Conservation (phyloP, 257 asterid species). For the Eucommia ulmoides region DNA sequence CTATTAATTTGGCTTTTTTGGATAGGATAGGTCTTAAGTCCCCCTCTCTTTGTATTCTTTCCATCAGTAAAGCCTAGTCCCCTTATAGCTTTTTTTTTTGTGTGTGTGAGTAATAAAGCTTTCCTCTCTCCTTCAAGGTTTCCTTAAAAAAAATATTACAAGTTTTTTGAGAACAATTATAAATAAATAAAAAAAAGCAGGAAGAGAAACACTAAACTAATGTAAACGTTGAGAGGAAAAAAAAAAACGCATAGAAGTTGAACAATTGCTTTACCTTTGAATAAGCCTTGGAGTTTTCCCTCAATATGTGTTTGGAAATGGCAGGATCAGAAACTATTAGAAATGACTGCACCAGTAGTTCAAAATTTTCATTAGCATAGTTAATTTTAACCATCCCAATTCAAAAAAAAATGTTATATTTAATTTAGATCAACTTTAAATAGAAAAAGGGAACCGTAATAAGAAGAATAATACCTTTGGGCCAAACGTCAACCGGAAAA, state of each 20-base stretch:
- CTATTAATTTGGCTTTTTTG: too few relatives aligned
- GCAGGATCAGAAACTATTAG: constrained; percentile 85
- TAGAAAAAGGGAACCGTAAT: constrained; percentile 2
- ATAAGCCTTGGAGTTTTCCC: constrained; percentile 73
- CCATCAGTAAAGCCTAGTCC: too few relatives aligned
- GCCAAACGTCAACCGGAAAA: constrained; percentile 82
- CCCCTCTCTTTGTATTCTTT: too few relatives aligned
- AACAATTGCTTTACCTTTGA: constrained; percentile 55
- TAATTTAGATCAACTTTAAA: background rate
- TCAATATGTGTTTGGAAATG: constrained; percentile 78
- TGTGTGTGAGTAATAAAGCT: too few relatives aligned
- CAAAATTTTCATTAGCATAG: constrained; percentile 7
- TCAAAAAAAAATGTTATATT: background rate
- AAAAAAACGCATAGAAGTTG: too few relatives aligned
- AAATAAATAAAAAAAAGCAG: constrained; percentile 3
- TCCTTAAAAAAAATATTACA: too few relatives aligned
- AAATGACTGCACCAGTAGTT: constrained; percentile 57
- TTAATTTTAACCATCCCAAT: too few relatives aligned
- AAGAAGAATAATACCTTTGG: constrained; percentile 56
- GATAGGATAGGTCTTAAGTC: too few relatives aligned
- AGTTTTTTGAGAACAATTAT: background rate
- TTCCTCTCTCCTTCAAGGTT: too few relatives aligned
- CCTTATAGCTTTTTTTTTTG: too few relatives aligned
- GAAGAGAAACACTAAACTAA: too few relatives aligned
- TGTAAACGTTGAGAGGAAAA: too few relatives aligned